Evolutionary conservation across 1,284 basidiomycete genomes (phyloP), one percentile per base, ranked within the genome.

Genomic region (Cystobasidium slooffiae): DNA sequence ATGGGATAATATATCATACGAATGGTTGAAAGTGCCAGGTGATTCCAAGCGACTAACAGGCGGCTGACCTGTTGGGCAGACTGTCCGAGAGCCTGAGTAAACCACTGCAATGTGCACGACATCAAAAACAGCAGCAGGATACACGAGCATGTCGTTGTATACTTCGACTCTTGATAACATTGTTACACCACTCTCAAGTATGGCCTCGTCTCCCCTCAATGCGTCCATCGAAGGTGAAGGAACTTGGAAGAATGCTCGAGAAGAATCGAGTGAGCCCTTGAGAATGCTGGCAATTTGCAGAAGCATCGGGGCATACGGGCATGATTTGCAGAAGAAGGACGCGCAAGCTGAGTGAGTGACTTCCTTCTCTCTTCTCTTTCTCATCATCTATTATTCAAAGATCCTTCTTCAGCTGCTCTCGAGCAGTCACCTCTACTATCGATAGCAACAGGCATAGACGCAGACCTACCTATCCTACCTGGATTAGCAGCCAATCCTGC

Each of bases 281-380:
- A n/a, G 16, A 47, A 16, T 14, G 46, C 61, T 31, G 46, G 61
- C 61, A 63, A 49, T 61, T 61, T 43, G 44, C 6, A 46, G 44
- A 24, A 49, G 59, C 59, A 47, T 63, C 44, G 61, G 46, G 24
- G 44, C 41, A 61, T 41, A 24, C 18, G 59, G 59, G 20, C 18
- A 44, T 4, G n/a, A 20, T 1, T 20, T 2, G 3, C 1, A 22
- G 18, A 55, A 22, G 24, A 20, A 55, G 24, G 7, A 24, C 53
- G 14, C 12, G 14, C 14, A 22, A 55, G 56, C 24, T 62, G 39
- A 62, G 31, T 44, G 44, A n/a, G 7, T 20, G 10, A 12, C 37
- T 61, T 46, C 39, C 39, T 37, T 61, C 39, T 44, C 46, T 14
- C 24, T 20, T 59, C 24, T 39, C 56, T 39, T 4, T 59, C 24